These are phyloP conservation scores for Globisporangium nagaii DNA, from an alignment of 352 stramenopile genomes.

Conservation along the genomic window DNA sequence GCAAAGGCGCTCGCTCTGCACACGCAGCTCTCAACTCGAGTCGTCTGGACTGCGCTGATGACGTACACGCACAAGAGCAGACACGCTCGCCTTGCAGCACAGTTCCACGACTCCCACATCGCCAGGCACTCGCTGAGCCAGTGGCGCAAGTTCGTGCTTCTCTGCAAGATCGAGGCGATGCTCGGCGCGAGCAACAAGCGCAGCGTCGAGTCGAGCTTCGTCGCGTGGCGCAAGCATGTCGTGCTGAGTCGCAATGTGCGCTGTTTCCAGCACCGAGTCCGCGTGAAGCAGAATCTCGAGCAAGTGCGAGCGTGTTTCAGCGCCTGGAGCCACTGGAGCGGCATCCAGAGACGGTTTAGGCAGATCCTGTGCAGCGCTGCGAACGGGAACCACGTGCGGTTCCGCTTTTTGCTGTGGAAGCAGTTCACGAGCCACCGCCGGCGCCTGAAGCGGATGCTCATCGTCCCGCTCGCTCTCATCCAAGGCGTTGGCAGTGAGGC, in stretches of 20 bases:
- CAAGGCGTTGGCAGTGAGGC: not conserved
- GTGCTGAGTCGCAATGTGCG: constrained; percentile 16
- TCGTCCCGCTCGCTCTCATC: not conserved
- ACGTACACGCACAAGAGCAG: constrained; percentile 10
- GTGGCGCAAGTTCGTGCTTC: constrained; percentile 39
- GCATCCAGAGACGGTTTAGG: constrained; percentile 20
- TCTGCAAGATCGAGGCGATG: constrained; percentile 51
- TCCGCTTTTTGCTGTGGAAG: constrained; percentile 54
- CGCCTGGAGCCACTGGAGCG: constrained; percentile 30
- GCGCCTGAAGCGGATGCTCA: constrained; percentile 21
- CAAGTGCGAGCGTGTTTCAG: constrained; percentile 16
- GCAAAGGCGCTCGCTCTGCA: constrained; percentile 20
- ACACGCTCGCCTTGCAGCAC: constrained; percentile 8
- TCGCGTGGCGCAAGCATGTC: constrained; percentile 38
- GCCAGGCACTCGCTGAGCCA: constrained; percentile 10
- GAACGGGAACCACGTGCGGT: constrained; percentile 26
- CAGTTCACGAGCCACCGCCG: constrained; percentile 23
- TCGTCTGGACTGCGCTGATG: constrained; percentile 29
- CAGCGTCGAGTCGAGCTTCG: constrained; percentile 19
- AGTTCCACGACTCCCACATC: constrained; percentile 7
- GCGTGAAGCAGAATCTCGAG: constrained; percentile 2
- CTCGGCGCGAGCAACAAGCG: constrained; percentile 24
- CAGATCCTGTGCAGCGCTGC: constrained; percentile 33
- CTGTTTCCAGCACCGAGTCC: constrained; percentile 13
- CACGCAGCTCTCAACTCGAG: constrained; percentile 19